Evolutionary conservation across 345 rosid species (phyloP).

Genomic region (Salix dunnii): DNA sequence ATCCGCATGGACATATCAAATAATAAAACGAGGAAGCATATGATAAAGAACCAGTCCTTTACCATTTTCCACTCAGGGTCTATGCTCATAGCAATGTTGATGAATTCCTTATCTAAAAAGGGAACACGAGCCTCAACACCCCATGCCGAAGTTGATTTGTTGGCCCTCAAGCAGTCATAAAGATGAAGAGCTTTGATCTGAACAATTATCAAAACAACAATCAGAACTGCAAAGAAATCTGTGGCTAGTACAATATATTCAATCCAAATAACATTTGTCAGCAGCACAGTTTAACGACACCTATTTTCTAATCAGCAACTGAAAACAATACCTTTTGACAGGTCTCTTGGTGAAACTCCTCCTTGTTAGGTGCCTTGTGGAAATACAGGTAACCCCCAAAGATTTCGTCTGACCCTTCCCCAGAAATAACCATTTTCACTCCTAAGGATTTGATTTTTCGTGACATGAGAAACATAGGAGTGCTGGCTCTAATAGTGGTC

Average conservation of each 20-base stretch:
- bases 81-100: constrained; percentile 63
- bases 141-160: constrained; percentile 85
- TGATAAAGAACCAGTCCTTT: constrained; percentile 7
- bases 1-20: not conserved
- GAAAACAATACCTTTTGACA: constrained; percentile 59
- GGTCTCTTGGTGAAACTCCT: constrained; percentile 75
- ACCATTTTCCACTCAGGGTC: constrained; percentile 93
- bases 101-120: constrained; percentile 72
- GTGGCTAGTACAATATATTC: not conserved
- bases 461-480: constrained; percentile 91
- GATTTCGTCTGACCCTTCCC: constrained; percentile 87
- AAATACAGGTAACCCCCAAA: constrained; percentile 87
- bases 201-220: constrained; percentile 16
- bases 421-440: constrained; percentile 86
- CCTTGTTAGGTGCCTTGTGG: constrained; percentile 81
- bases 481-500: constrained; percentile 84
- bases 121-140: constrained; percentile 94
- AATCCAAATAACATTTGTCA: not conserved
- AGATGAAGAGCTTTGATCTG: constrained; percentile 86
- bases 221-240: constrained; percentile 1
- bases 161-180: constrained; percentile 87
- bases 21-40: not conserved
- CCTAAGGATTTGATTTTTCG: constrained; percentile 83
- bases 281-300: not conserved
- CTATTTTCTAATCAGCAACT: not conserved